Base-by-base conservation (phyloP, 2,329 filamentous ascomycete species). In the Pseudogymnoascus sp. region DNA sequence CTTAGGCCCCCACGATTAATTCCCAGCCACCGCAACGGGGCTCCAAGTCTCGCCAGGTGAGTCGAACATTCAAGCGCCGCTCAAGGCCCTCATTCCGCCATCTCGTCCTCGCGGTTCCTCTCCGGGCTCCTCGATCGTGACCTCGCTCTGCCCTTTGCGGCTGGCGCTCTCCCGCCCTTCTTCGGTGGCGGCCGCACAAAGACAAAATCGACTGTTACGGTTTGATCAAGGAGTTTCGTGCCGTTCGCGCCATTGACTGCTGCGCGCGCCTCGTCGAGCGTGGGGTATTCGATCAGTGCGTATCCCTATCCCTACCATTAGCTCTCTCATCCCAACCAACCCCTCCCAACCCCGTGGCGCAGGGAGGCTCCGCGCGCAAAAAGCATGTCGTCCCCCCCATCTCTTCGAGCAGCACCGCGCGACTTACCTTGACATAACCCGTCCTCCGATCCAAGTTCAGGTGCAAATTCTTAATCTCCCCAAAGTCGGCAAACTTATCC, bases 381-480 rank as follows among this genome's bases (percentile, higher is more conserved):
- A 12, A 9, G 41, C 9, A 7, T 18, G 10, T 52, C 12, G 13
- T 15, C 13, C 23, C n/a, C 19, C 38, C 12, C n/a, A n/a, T n/a
- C 10, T 2, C 10, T 8, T 7, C 13, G 2, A 41, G 23, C 45
- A 55, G 33, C 57, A 35, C n/a, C n/a, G 15, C 41, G 26, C 30
- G 59, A 67, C 72, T 19, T 69, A 89, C 89, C 86, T 94, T 94
- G 67, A 92, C 89, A 69, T 92, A 94, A 71, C 89, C 89, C 63
- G 87, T 92, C 68, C 90, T 79, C 59, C 89, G 79, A 71, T 94
- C 89, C 63, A 94, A 76, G 70, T 94, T 94, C 70, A 94, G 74
- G 70, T 94, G 89, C 70, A 92, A 71, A 70, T 94, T 94, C 79
- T 91, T 91, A 69, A 94, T 90, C 74, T 92, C 88, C 67, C 90